phyloP scores from a whole-genome alignment of 2,329 filamentous ascomycete genomes.

The Cladosporium sp. region DNA sequence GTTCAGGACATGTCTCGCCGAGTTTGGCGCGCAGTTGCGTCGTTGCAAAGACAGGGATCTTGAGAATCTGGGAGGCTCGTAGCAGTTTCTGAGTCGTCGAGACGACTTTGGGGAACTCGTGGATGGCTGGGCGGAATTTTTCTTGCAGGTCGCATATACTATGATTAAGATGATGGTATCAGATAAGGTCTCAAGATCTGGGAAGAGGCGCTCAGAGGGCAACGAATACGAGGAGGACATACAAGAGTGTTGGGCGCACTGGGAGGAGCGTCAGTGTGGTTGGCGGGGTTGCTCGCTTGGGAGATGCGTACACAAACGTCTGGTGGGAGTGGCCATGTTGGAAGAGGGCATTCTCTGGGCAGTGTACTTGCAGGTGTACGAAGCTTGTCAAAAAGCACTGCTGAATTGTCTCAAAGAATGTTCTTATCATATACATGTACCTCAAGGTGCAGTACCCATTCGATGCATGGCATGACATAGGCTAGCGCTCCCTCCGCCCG shows the following conservation, averaged over 20 bases:
- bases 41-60: constrained; percentile 77
- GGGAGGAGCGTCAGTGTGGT: constrained; percentile 14
- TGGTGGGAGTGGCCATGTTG: constrained; percentile 13
- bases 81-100: constrained; percentile 51
- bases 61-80: constrained; percentile 48
- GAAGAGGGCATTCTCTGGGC: too few relatives aligned
- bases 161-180: not conserved
- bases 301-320: constrained; percentile 16
- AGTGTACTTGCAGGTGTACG: too few relatives aligned
- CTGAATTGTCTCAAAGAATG: too few relatives aligned
- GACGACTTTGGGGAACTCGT: constrained; percentile 74
- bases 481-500: not conserved
- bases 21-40: constrained; percentile 79
- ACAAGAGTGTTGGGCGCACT: constrained; percentile 19
- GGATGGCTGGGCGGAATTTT: constrained; percentile 78
- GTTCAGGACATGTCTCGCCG: constrained; percentile 72
- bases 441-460: not conserved
- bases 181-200: not conserved
- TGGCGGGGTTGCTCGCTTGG: not conserved
- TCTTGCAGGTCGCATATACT: constrained; percentile 91
- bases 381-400: too few relatives aligned
- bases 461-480: constrained; percentile 5
- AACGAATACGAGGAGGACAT: not conserved
- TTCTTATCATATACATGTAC: too few relatives aligned
- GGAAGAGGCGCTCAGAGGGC: not conserved